These are phyloP conservation scores for Physcia stellaris DNA, from an alignment of 495 filamentous ascomycete species.

Conservation along the genomic window DNA sequence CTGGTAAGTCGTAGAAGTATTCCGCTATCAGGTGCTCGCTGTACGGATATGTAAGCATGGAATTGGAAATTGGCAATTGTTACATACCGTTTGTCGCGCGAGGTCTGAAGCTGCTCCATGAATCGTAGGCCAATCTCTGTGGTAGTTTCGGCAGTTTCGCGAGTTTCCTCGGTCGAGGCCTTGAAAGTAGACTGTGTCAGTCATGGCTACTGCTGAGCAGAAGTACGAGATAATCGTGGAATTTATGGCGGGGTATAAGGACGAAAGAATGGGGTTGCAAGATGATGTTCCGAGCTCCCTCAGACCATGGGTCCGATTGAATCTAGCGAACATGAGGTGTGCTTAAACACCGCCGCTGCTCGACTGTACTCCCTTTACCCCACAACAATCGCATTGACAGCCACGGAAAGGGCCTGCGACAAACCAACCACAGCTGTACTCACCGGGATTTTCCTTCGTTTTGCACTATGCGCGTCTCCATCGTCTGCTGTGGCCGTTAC, in stretches of 20 bases:
- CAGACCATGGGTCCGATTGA: slow-evolving; percentile 6
- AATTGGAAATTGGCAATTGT: not conserved
- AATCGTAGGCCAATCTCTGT: slow-evolving; percentile 51
- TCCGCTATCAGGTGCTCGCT: slow-evolving; percentile 46
- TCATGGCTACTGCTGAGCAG: too few species aligned
- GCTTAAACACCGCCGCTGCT: slow-evolving; percentile 7
- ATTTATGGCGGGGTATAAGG: slow-evolving; percentile 1
- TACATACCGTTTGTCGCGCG: slow-evolving; percentile 58
- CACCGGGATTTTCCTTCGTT: slow-evolving; percentile 46
- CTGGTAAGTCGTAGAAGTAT: slow-evolving; percentile 56
- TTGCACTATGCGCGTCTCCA: slow-evolving; percentile 34
- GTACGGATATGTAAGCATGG: slow-evolving; percentile 22
- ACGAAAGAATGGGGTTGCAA: slow-evolving; percentile 11
- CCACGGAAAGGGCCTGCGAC: not conserved
- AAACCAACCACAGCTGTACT: slow-evolving; percentile 27
- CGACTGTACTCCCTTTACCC: slow-evolving; percentile 6
- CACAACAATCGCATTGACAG: too few species aligned
- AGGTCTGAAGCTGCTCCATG: slow-evolving; percentile 47
- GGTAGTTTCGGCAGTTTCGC: slow-evolving; percentile 46
- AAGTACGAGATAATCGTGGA: too few species aligned
- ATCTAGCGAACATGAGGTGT: slow-evolving; percentile 16
- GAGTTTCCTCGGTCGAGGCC: too few species aligned
- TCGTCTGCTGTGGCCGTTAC: slow-evolving; percentile 26
- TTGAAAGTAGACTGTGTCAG: too few species aligned
- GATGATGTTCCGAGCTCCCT: slow-evolving; percentile 4